Conservation (phyloP, 192 early-diverging fungal species). For the Coemansia sp. region DNA sequence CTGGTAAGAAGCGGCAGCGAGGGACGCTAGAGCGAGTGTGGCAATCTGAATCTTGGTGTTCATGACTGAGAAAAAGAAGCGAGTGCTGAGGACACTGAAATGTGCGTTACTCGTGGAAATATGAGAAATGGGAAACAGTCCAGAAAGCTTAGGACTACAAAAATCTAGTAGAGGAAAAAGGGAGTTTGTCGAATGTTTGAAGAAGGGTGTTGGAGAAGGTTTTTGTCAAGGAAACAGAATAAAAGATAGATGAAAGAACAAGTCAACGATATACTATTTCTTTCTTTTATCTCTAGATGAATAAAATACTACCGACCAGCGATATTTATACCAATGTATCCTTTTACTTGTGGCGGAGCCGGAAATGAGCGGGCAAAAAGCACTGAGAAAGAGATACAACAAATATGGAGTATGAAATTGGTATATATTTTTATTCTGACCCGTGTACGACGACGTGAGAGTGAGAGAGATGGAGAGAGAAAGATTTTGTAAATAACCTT, state of each 20-base stretch:
- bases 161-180: not conserved
- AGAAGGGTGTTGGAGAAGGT: not conserved
- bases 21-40: slow-evolving; percentile 42
- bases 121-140: not conserved
- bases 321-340: slow-evolving; percentile 27
- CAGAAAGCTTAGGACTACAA: not conserved
- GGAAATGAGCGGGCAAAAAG: not conserved
- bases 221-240: not conserved
- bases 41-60: slow-evolving; percentile 54
- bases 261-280: not conserved
- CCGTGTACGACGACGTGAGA: not conserved
- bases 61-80: slow-evolving; percentile 12
- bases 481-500: not conserved
- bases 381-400: not conserved
- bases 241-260: too few relatives aligned
- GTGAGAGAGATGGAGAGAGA: not conserved
- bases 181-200: not conserved
- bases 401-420: too few relatives aligned
- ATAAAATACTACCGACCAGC: slow-evolving; percentile 20
- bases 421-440: too few relatives aligned
- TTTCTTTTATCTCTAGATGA: not conserved
- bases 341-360: not conserved
- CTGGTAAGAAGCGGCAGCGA: slow-evolving; percentile 45
- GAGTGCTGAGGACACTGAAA: not conserved
- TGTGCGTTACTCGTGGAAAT: not conserved